Conservation (phyloP, 306 rosid species). For the Begonia masoniana region DNA sequence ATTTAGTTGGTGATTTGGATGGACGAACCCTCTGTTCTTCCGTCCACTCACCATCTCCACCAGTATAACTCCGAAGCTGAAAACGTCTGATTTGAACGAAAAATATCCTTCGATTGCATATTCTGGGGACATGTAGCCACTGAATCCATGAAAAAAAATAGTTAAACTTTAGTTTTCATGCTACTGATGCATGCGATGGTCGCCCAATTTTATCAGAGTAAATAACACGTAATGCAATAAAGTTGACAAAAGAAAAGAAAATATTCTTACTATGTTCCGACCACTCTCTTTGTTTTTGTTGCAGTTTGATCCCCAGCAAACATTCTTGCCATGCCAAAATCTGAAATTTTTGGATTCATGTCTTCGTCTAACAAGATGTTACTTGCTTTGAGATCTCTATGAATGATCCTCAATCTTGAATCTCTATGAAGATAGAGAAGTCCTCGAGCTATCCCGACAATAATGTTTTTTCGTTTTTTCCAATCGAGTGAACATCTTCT, state of each 20-base stretch:
- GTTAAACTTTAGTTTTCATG: no score
- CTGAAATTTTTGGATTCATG: slow-evolving; percentile 32
- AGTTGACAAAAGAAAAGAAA: neutral
- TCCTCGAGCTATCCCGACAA: slow-evolving; percentile 44
- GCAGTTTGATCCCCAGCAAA: slow-evolving; percentile 17
- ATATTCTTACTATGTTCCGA: slow-evolving; percentile 29
- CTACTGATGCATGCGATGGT: no score
- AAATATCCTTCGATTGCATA: slow-evolving; percentile 18
- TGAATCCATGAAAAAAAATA: neutral
- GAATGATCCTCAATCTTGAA: slow-evolving; percentile 48
- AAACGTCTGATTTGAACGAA: slow-evolving; percentile 28
- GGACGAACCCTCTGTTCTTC: slow-evolving; percentile 17
- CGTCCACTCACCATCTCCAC: slow-evolving; percentile 37
- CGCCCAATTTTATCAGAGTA: no score
- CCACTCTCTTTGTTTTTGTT: slow-evolving; percentile 25
- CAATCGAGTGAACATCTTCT: slow-evolving; percentile 25
- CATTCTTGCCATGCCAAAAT: slow-evolving; percentile 33
- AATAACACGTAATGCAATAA: neutral
- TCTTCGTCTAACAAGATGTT: slow-evolving; percentile 24
- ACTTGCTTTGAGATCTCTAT: slow-evolving; percentile 39
- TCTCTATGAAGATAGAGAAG: slow-evolving; percentile 48
- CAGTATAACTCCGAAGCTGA: slow-evolving; percentile 38
- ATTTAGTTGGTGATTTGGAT: slow-evolving; percentile 14
- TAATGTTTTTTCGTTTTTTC: slow-evolving; percentile 31
- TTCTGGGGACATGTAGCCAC: slow-evolving; percentile 31